Conservation (phyloP, 371 early-diverging fungal genomes). For the Nosema muscidifuracis region DNA sequence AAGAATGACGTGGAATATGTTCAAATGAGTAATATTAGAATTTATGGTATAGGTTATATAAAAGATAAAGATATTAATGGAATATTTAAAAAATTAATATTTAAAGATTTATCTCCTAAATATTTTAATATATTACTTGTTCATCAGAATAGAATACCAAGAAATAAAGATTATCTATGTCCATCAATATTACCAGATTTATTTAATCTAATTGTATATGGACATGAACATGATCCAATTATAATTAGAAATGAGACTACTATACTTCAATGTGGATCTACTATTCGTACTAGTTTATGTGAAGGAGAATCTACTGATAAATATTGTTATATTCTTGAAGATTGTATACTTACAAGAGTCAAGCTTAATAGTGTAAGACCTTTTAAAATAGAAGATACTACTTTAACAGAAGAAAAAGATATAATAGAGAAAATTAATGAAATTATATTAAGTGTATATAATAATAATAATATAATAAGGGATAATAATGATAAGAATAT, state of each 20-base stretch:
- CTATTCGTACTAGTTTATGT: conserved; percentile 84
- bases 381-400: conserved; percentile 67
- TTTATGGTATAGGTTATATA: conserved; percentile 88
- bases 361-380: conserved; percentile 75
- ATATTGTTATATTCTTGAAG: conserved; percentile 62
- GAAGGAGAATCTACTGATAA: conserved; percentile 79
- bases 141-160: conserved; percentile 74
- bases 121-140: conserved; percentile 71
- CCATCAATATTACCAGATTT: conserved; percentile 73
- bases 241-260: conserved; percentile 69
- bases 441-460: conserved; percentile 18
- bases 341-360: conserved; percentile 68
- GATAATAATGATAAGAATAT: too few relatives aligned
- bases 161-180: conserved; percentile 76
- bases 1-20: conserved; percentile 68
- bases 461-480: too few relatives aligned
- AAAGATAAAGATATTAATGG: conserved; percentile 82
- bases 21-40: conserved; percentile 72
- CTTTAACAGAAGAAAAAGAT: conserved; percentile 15
- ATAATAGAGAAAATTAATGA: conserved; percentile 25
- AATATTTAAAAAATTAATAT: conserved; percentile 70
- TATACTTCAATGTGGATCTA: conserved; percentile 81
- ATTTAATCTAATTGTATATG: conserved; percentile 85
- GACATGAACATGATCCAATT: conserved; percentile 92
- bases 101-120: conserved; percentile 70